Evolutionary conservation across 1,284 basidiomycete genomes (phyloP).

Genomic region (Volvariella surrecta): DNA sequence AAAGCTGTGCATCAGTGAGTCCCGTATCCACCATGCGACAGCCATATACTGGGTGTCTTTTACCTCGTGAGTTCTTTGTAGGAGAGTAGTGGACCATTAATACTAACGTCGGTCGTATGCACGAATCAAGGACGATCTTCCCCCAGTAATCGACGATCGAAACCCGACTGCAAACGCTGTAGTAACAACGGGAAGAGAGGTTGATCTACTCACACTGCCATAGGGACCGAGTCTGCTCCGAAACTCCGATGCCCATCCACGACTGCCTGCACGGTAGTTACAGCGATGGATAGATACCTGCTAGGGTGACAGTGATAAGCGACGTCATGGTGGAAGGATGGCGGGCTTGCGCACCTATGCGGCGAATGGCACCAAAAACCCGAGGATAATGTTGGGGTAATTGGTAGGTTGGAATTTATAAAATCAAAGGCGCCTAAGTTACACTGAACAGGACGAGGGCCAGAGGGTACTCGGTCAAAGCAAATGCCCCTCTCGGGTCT

Average conservation of each 20-base stretch:
- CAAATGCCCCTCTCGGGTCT: too few species aligned
- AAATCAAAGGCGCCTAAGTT: too few species aligned
- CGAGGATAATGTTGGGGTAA: too few species aligned
- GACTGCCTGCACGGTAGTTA: conserved; percentile 36
- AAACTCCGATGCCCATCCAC: conserved; percentile 10
- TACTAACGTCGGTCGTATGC: conserved; percentile 46
- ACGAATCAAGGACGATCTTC: conserved; percentile 39
- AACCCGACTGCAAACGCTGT: conserved; percentile 18
- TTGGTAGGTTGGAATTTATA: too few species aligned
- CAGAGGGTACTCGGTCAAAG: too few species aligned
- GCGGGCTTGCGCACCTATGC: conserved; percentile 11
- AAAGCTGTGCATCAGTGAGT: conserved; percentile 29
- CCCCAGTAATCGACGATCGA: conserved; percentile 40
- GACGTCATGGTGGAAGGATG: neutral
- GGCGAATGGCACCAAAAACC: conserved; percentile 3
- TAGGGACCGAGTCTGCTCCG: conserved; percentile 26
- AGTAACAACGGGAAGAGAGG: conserved; percentile 3
- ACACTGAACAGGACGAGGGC: too few species aligned
- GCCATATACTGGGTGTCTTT: conserved; percentile 35
- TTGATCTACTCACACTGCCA: conserved; percentile 38
- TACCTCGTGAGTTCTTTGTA: conserved; percentile 1
- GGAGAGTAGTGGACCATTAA: too few species aligned
- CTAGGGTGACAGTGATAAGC: neutral
- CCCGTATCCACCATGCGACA: conserved; percentile 42
- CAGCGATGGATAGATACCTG: conserved; percentile 41